Evolutionary conservation across 1,139 yeast species (phyloP).

Genomic region (Magnusiomyces suaveolens): DNA sequence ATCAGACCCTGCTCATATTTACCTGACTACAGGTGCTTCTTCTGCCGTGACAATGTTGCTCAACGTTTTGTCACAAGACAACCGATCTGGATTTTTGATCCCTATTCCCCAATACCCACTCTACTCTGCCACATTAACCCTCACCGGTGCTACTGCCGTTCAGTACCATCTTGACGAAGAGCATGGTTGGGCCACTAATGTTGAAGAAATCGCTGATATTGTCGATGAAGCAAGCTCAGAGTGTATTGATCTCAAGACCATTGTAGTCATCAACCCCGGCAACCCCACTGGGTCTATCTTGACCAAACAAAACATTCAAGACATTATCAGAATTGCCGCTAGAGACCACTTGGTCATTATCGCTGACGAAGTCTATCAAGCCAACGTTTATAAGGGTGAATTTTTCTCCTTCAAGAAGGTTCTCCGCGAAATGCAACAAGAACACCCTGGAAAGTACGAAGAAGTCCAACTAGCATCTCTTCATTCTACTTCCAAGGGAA

Average conservation of each 20-base stretch:
- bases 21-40: slow-evolving; percentile 88
- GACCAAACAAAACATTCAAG: slow-evolving; percentile 52
- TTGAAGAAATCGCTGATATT: slow-evolving; percentile 51
- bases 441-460: slow-evolving; percentile 46
- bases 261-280: slow-evolving; percentile 94
- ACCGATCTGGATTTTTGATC: slow-evolving; percentile 71
- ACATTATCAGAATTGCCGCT: slow-evolving; percentile 69
- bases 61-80: slow-evolving; percentile 57
- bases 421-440: slow-evolving; percentile 48
- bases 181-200: slow-evolving; percentile 74
- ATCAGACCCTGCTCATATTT: slow-evolving; percentile 62
- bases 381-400: slow-evolving; percentile 59
- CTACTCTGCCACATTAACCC: slow-evolving; percentile 83
- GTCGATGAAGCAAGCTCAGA: slow-evolving; percentile 43
- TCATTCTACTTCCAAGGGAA: slow-evolving; percentile 94
- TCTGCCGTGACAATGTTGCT: slow-evolving; percentile 74
- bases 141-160: slow-evolving; percentile 69
- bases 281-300: slow-evolving; percentile 93
- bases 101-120: slow-evolving; percentile 98
- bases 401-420: slow-evolving; percentile 39
- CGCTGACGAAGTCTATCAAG: slow-evolving; percentile 98
- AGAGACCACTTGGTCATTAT: slow-evolving; percentile 74
- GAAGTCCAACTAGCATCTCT: slow-evolving; percentile 83
- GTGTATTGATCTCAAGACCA: slow-evolving; percentile 60
- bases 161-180: slow-evolving; percentile 83